Evolutionary conservation across 139 green algal species (phyloP), one percentile per base, ranked within the genome.

Genomic region (Volvox reticuliferus): DNA sequence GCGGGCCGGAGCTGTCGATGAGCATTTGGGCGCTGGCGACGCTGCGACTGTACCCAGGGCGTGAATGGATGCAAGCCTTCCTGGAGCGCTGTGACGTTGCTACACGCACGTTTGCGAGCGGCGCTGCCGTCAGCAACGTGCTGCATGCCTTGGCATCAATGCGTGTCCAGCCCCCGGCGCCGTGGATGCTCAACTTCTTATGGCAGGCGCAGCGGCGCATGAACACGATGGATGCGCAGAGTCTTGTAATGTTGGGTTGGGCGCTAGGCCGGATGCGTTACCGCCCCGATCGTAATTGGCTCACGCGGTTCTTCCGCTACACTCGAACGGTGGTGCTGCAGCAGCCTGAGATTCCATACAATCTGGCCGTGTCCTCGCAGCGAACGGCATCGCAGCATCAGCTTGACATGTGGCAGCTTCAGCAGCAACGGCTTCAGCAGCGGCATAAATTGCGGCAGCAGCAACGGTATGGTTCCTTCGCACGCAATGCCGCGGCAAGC

Each of bases 151-250:
- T 91, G 61, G 87, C 75, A 35, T 26, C 50, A 26, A 36, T 91
- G 76, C n/a, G 76, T 32, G 16, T 50, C 33, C 87, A 65, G 33
- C 87, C 87, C 55, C 76, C 76, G n/a, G 32, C 76, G 76, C 21
- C 17, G 26, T 91, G 87, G 87, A 91, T 94, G 73, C n/a, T 16
- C 28, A 86, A 91, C 73, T 94, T 94, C 19, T 20, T 91, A 65
- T 63, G 62, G 32, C 89, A 93, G 86, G 89, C 82, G 24, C 88
- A 94, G 83, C 82, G 87, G 37, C 67, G 90, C 1, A 33, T 77
- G 30, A 85, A 89, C 67, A 86, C 28, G 76, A 92, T 94, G 82
- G 84, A 92, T 67, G 67, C 28, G 6, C 91, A 91, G 77, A 77
- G 76, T 44, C 62, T 94, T 55, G 71, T 67, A 3, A 69, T 91